Conservation (phyloP, 2,329 filamentous ascomycete species). For the Fusarium sp. region DNA sequence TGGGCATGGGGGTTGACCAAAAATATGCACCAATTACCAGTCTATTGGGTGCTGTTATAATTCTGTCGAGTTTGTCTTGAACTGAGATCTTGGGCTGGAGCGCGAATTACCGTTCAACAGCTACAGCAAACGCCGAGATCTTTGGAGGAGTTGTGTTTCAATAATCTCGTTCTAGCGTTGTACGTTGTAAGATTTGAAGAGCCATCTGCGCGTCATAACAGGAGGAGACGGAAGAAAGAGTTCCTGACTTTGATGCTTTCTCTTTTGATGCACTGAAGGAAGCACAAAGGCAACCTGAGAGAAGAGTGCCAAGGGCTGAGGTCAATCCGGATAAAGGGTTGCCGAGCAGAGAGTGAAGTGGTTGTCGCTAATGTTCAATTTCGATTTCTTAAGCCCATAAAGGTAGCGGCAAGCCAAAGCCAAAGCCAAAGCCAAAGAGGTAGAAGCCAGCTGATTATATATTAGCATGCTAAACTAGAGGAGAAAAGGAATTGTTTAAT, state of each 20-base stretch:
- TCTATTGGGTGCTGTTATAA: not conserved
- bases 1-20: constrained; percentile 18
- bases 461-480: not conserved
- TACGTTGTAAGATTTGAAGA: constrained; percentile 7
- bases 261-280: not conserved
- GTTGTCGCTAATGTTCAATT: constrained; percentile 25
- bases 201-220: not conserved
- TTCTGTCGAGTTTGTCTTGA: not conserved
- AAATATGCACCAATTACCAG: not conserved
- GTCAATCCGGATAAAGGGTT: constrained; percentile 29
- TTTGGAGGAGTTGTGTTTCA: constrained; percentile 7
- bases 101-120: constrained; percentile 17
- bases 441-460: not conserved
- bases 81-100: constrained; percentile 18
- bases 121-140: constrained; percentile 13
- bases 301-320: constrained; percentile 18
- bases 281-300: not conserved
- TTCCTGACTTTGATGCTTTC: not conserved
- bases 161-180: constrained; percentile 26
- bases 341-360: constrained; percentile 26
- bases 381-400: constrained; percentile 30
- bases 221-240: not conserved
- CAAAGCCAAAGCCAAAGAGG: constrained; percentile 24
- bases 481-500: not conserved
- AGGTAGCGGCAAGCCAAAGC: constrained; percentile 26